Evolutionary conservation across 352 stramenopile species (phyloP), one percentile per base, ranked within the genome.

Genomic region (Thalassiosira sp.): DNA sequence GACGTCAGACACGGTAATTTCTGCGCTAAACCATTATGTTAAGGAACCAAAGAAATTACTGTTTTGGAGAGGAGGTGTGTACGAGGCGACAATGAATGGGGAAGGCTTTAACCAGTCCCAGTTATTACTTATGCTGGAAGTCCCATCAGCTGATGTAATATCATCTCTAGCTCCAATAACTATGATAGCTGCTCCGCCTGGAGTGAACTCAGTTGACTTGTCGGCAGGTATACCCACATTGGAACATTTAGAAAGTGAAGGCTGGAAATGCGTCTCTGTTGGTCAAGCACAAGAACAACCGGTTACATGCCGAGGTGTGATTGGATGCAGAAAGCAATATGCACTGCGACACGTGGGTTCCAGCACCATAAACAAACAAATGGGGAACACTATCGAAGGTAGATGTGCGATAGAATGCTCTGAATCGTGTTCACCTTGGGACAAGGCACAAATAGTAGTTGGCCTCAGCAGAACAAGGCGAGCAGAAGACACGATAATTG

Each of bases 61-160:
- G 0, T 80, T 84, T 27, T 76, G 45, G 6, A 35, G 40, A 11
- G 64, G 76, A 13, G 76, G 57, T 11, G 15, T 61, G 20, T 84
- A 71, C 45, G 64, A 80, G 49, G 31, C 48, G 8, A 84, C 76
- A 7, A 24, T 72, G 2, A 84, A 84, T 45, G 43, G 25, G 0
- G 35, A 64, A n/a, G 51, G 22, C n/a, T 78, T 65, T 33, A 66
- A 45, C 56, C 52, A 76, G 10, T 71, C 74, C 3, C 54, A 72
- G 37, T 20, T 75, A 16, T 15, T 67, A 5, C 11, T 78, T 22
- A 60, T 82, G 35, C 11, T 69, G 11, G 60, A 77, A 18, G 40
- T 77, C 11, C 74, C 74, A 1, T 25, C n/a, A 24, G 0, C 33
- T n/a, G 24, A 71, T 1, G 33, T 18, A 0, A n/a, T 78, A 28